Conservation (phyloP, 495 filamentous ascomycete genomes). For the Xylaria palmicola region DNA sequence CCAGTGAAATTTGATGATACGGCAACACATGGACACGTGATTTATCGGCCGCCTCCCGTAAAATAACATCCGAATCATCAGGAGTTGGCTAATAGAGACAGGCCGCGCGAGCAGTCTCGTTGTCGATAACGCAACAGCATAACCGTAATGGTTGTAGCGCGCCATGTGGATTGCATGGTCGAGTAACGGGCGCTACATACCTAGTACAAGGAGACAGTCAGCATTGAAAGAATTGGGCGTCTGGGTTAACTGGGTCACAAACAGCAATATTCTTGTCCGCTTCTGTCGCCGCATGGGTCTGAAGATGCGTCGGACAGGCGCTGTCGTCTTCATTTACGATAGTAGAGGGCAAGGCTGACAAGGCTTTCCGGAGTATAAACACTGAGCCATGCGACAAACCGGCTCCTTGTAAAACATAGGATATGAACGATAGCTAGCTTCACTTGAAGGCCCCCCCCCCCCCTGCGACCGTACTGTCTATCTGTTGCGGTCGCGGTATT, state of each 20-base stretch:
- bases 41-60: background rate
- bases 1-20: background rate
- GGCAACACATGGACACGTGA: constrained; percentile 2
- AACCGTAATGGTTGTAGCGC: background rate
- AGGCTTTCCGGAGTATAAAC: background rate
- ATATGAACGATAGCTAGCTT: background rate
- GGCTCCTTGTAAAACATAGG: constrained; percentile 4
- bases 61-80: background rate
- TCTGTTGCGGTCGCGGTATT: constrained; percentile 22
- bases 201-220: background rate
- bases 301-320: background rate
- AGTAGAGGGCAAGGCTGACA: background rate
- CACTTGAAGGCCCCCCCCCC: too few species aligned
- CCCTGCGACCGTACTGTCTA: constrained; percentile 11
- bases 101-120: background rate
- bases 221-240: background rate
- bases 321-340: background rate
- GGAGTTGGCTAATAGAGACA: background rate
- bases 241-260: background rate
- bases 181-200: background rate
- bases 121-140: background rate
- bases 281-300: background rate
- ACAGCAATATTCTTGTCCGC: background rate
- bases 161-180: background rate
- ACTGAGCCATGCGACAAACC: background rate